Conservation (phyloP, 768 basidiomycete genomes). For the Collybia nuda region DNA sequence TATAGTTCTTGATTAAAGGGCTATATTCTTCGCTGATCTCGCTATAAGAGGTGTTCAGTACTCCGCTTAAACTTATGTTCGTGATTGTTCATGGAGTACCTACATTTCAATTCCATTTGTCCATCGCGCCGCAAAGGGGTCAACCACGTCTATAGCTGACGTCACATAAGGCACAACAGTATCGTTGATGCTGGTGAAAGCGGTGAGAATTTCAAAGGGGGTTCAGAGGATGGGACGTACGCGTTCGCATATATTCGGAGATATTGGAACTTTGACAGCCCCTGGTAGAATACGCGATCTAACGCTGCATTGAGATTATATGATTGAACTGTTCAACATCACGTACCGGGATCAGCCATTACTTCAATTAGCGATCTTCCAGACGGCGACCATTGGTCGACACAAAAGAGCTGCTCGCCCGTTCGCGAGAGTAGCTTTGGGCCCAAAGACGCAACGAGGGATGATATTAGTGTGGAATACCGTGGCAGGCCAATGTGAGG, state of each 20-base stretch:
- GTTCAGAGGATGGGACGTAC: slow-evolving; percentile 35
- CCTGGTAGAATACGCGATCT: slow-evolving; percentile 79
- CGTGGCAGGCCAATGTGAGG: slow-evolving; percentile 77
- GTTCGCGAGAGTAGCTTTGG: slow-evolving; percentile 74
- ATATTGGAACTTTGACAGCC: slow-evolving; percentile 61
- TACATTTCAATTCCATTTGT: slow-evolving; percentile 64
- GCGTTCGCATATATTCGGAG: slow-evolving; percentile 82
- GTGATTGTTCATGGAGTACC: slow-evolving; percentile 13
- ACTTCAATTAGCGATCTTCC: slow-evolving; percentile 71
- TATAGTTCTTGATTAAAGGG: slow-evolving; percentile 55
- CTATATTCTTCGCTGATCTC: slow-evolving; percentile 55
- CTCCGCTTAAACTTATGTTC: not conserved
- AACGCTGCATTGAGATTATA: not conserved
- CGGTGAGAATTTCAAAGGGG: not conserved
- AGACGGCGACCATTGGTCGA: slow-evolving; percentile 68
- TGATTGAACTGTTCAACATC: not conserved
- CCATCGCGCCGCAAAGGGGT: slow-evolving; percentile 60
- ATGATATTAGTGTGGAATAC: slow-evolving; percentile 60
- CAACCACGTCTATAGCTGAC: slow-evolving; percentile 65
- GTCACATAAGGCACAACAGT: slow-evolving; percentile 81
- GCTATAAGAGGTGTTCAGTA: slow-evolving; percentile 30
- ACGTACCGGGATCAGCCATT: slow-evolving; percentile 75
- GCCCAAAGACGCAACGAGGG: slow-evolving; percentile 54
- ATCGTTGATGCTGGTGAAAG: slow-evolving; percentile 61
- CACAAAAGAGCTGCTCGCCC: slow-evolving; percentile 75